Percentiles rank a stretch among this genome's conserved stretches.
phyloP scores from a whole-genome alignment of 768 basidiomycete genomes.

The Scleroderma citrinum region DNA sequence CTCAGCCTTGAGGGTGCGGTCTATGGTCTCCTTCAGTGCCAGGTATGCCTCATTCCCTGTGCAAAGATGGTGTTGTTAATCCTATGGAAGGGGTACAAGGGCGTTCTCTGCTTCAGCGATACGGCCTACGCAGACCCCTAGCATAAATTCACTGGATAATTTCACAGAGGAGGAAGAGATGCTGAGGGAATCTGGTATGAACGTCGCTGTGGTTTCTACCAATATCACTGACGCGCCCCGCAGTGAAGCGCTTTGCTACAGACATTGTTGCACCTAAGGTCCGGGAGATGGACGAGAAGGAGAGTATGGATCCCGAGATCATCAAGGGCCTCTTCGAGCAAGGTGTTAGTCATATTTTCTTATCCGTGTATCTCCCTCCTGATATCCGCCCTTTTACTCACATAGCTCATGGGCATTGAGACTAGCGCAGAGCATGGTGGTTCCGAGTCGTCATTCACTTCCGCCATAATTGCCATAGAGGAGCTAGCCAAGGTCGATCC shows the following conservation, averaged over 20 bases:
- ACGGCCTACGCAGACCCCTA: constrained; percentile 22
- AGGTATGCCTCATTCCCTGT: constrained; percentile 13
- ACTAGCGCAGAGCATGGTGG: constrained; percentile 80
- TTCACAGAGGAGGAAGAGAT: constrained; percentile 95
- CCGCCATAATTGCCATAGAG: constrained; percentile 94
- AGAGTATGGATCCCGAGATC: constrained; percentile 83
- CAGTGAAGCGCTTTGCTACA: constrained; percentile 82
- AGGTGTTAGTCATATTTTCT: constrained; percentile 53
- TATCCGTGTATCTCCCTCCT: background rate
- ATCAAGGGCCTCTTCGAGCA: constrained; percentile 91
- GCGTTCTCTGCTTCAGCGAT: constrained; percentile 20
- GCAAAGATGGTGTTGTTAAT: too few relatives aligned
- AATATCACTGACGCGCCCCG: constrained; percentile 1
- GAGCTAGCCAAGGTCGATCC: constrained; percentile 24
- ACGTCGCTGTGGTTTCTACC: background rate
- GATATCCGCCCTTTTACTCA: background rate
- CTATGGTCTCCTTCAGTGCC: background rate
- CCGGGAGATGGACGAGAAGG: constrained; percentile 96
- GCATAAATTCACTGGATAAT: constrained; percentile 60
- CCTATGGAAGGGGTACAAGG: constrained; percentile 7
- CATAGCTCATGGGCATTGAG: constrained; percentile 98
- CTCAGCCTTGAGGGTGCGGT: constrained; percentile 4
- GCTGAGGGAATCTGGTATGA: constrained; percentile 83
- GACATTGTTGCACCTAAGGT: constrained; percentile 91
- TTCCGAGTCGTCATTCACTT: constrained; percentile 86